Conservation (phyloP, 2,329 filamentous ascomycete genomes). For the Nemania sp. region DNA sequence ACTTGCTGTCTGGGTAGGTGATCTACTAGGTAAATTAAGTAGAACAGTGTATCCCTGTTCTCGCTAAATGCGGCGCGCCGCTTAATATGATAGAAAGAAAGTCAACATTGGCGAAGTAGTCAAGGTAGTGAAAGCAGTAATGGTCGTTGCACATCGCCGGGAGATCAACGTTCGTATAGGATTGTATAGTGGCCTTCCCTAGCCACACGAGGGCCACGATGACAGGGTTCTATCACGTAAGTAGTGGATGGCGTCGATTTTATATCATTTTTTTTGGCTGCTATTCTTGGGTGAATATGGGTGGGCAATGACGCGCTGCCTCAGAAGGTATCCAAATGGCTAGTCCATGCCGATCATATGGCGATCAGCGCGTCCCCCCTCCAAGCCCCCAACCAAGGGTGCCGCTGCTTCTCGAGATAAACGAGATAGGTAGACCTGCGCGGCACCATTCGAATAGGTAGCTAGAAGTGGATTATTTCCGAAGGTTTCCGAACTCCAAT, state of each 20-base stretch:
- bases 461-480: neutral
- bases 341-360: constrained; percentile 18
- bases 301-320: neutral
- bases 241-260: too few species aligned
- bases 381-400: constrained; percentile 1
- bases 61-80: constrained; percentile 12
- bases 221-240: too few species aligned
- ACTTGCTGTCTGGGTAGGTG: neutral
- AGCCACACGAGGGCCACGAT: too few species aligned
- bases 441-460: neutral
- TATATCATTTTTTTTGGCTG: too few species aligned
- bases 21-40: too few species aligned
- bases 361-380: constrained; percentile 11
- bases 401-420: constrained; percentile 10
- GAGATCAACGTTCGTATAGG: constrained; percentile 12
- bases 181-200: neutral
- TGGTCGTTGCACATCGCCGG: constrained; percentile 14
- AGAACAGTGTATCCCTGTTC: neutral
- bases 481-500: constrained; percentile 1
- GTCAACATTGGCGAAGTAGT: constrained; percentile 1
- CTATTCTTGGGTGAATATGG: neutral
- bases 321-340: constrained; percentile 6
- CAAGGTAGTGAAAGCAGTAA: constrained; percentile 12
- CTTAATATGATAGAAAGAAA: neutral
- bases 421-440: constrained; percentile 7